Evolutionary conservation across 345 rosid genomes (phyloP), one percentile per base, ranked within the genome.

Genomic region (Conringia planisiliqua): DNA sequence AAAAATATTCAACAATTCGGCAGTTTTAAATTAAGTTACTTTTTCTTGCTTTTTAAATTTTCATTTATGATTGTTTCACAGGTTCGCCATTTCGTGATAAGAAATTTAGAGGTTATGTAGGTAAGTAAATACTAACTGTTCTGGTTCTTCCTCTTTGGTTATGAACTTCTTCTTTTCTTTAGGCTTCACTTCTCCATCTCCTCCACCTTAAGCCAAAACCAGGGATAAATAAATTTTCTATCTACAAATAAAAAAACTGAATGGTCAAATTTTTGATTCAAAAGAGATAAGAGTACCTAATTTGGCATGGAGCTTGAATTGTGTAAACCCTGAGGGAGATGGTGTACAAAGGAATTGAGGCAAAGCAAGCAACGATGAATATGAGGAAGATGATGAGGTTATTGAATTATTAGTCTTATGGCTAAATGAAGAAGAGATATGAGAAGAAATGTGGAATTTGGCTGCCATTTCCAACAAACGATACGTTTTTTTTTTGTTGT

Each of bases 101-200:
- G 13, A 17, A 38, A 58, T 4, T 68, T 44, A 59, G 54, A 58
- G 18, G 10, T 62, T 2, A 5, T 10, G 11, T 3, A 11, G 26
- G 14, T 51, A 63, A 30, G 16, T 33, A 57, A 59, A 77, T 51
- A 77, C 72, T 57, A 58, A 90, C 97, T 91, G 88, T 70, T 90
- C 81, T 64, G 97, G 99, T 72, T 91, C 97, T 85, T 95, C 81
- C 20, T 95, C 97, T 86, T 71, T 92, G 61, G 97, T 91, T 20
- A 92, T 89, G 77, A 92, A 91, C 66, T 89, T 93, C 85, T 78
- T 91, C 84, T 89, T 90, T 35, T 71, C 96, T 71, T 83, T 90
- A 16, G 90, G 85, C 84, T 91, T 87, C 46, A 83, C 46, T 68
- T 90, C 93, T 77, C 86, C 96, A 62, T 86, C 89, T 71, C 83